Evolutionary conservation across 2,329 filamentous ascomycete species (phyloP).

Genomic region (Thielaviopsis euricoi): DNA sequence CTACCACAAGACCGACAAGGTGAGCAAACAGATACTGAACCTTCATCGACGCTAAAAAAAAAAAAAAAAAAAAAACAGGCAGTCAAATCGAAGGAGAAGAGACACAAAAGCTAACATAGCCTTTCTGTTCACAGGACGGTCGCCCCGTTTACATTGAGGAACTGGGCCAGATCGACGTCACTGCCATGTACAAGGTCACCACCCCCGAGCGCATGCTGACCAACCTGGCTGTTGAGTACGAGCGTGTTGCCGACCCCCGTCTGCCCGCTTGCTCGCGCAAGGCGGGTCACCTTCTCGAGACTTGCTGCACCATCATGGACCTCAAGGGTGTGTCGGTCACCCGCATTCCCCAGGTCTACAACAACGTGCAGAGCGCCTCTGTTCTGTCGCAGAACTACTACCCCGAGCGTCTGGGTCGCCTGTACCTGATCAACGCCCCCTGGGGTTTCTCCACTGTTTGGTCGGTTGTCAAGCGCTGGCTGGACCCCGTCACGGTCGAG

Average conservation of each 20-base stretch:
- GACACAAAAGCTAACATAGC: background rate
- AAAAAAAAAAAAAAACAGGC: background rate
- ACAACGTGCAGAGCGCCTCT: conserved; percentile 71
- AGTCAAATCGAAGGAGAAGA: background rate
- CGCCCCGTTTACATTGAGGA: conserved; percentile 95
- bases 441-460: conserved; percentile 89
- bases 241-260: conserved; percentile 84
- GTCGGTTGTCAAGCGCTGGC: conserved; percentile 74
- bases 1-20: conserved; percentile 93
- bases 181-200: conserved; percentile 83
- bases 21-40: conserved; percentile 19
- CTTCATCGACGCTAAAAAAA: background rate
- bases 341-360: conserved; percentile 70
- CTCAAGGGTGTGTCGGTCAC: conserved; percentile 80
- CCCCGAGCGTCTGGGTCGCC: conserved; percentile 84
- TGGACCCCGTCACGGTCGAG: conserved; percentile 88
- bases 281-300: conserved; percentile 77
- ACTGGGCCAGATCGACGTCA: conserved; percentile 82
- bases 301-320: conserved; percentile 97
- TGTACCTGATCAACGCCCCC: conserved; percentile 95
- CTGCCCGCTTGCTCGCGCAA: conserved; percentile 93
- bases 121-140: conserved; percentile 49
- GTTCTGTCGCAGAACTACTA: conserved; percentile 97
- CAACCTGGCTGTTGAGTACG: conserved; percentile 95
- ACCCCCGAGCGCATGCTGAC: conserved; percentile 83